These are phyloP conservation scores for Ogataea neopini DNA, from an alignment of 805 yeast genomes.

Conservation along the genomic window DNA sequence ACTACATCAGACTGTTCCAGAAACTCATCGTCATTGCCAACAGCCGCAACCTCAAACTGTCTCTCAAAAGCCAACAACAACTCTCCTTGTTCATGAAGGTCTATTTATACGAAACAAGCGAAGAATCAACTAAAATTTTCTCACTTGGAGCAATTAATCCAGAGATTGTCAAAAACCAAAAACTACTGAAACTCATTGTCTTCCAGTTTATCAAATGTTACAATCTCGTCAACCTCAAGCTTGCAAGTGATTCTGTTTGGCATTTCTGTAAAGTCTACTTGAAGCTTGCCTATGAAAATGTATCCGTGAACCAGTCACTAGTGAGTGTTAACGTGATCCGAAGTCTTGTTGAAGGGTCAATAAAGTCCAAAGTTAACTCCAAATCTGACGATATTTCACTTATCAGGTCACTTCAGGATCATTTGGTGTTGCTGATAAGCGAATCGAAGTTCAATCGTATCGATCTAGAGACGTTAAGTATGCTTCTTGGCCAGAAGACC, in stretches of 20 bases:
- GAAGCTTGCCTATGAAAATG: slow-evolving; percentile 33
- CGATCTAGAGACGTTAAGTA: slow-evolving; percentile 48
- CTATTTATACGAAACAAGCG: slow-evolving; percentile 60
- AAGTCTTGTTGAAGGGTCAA: slow-evolving; percentile 54
- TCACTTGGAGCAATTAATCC: slow-evolving; percentile 74
- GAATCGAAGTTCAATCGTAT: slow-evolving; percentile 45
- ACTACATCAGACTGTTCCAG: slow-evolving; percentile 55
- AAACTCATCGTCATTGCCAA: slow-evolving; percentile 39
- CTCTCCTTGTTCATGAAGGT: slow-evolving; percentile 55
- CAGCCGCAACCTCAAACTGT: slow-evolving; percentile 38
- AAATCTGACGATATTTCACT: slow-evolving; percentile 51
- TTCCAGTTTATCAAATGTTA: slow-evolving; percentile 50
- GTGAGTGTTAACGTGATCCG: slow-evolving; percentile 43
- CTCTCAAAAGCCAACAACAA: slow-evolving; percentile 59
- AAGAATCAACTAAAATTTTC: slow-evolving; percentile 59
- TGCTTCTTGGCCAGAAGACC: slow-evolving; percentile 44
- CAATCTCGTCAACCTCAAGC: slow-evolving; percentile 56
- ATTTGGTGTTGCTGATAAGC: slow-evolving; percentile 48
- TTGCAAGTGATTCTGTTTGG: slow-evolving; percentile 68
- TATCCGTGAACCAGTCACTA: slow-evolving; percentile 31
- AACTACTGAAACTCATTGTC: slow-evolving; percentile 47
- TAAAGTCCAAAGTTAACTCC: slow-evolving; percentile 48
- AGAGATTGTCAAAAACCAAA: slow-evolving; percentile 58
- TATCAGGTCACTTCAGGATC: slow-evolving; percentile 50
- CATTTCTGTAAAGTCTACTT: slow-evolving; percentile 58